Conservation (phyloP, 2,329 filamentous ascomycete genomes). For the Onygenales sp. region DNA sequence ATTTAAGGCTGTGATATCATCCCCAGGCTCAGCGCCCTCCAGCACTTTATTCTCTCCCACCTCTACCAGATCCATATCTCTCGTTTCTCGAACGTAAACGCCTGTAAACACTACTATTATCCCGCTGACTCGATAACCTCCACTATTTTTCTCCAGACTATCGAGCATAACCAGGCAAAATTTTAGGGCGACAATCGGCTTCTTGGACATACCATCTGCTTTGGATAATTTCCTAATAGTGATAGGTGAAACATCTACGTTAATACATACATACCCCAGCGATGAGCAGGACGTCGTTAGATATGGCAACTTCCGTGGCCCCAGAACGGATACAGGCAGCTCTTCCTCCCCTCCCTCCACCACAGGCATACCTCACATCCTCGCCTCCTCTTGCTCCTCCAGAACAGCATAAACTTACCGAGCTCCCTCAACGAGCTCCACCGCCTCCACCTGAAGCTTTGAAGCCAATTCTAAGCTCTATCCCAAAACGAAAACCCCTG, state of each 20-base stretch:
- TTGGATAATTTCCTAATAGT: no score
- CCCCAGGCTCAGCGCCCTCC: neutral
- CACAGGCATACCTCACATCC: slow-evolving; percentile 34
- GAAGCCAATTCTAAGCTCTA: slow-evolving; percentile 9
- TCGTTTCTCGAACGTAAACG: no score
- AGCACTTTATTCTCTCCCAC: neutral
- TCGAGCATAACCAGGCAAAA: no score
- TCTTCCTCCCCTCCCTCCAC: slow-evolving; percentile 27
- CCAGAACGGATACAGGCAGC: slow-evolving; percentile 1
- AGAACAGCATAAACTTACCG: slow-evolving; percentile 9
- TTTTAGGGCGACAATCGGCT: no score
- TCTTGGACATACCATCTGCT: no score
- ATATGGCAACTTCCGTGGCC: neutral
- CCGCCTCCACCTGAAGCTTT: slow-evolving; percentile 16
- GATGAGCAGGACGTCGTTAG: neutral
- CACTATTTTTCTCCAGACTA: no score
- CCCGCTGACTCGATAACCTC: no score
- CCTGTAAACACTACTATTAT: no score
- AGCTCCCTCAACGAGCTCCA: slow-evolving; percentile 14
- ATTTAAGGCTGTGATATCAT: neutral
- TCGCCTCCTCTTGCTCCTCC: slow-evolving; percentile 21
- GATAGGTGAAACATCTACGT: neutral
- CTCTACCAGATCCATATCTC: no score
- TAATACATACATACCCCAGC: neutral
- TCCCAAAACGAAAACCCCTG: slow-evolving; percentile 19